Base-by-base conservation (phyloP, 352 stramenopile species). In the Pythium myriotylum region DNA sequence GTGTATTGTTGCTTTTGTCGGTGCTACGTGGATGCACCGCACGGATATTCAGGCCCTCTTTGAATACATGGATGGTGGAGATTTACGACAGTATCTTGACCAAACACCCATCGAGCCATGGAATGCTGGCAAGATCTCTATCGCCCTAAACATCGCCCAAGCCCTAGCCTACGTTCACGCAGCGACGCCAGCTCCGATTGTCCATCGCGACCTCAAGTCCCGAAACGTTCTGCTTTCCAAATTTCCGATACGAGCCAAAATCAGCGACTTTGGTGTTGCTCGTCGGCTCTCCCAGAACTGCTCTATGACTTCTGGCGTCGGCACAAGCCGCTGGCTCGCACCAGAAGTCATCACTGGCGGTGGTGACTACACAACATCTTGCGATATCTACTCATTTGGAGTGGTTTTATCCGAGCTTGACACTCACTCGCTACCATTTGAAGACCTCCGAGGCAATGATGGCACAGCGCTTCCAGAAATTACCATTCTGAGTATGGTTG, bases 191-290 rank as follows among this genome's bases (percentile, higher is more conserved):
- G 65, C 62, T 42, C 47, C 47, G 3, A 22, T 72, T 14, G 46
- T 72, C 13, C 70, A 78, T 46, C 70, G 70, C 13, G 70, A 78
- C 52, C 59, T 78, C 54, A 77, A 76, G 60, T 76, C 71, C 13
- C 72, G 73, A 40, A 79, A 79, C 45, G 58, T 75, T 24, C 41
- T 79, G 54, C 35, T 79, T 14, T 65, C 47, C 50, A 52, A 50
- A 12, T 33, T 14, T 33, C 4, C 57, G 9, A 8, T 68, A 12
- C 24, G 45, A 43, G 66, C 49, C 49, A 73, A 70, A 32, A 48
- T 73, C 22, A 70, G 59, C 39, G 66, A 73, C 56, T 73, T 43
- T 14, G 37, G 37, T 14, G 37, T 43, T 3, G 37, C 37, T 6
- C 37, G 37, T 20, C 37, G 13, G 13, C 37, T 43, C 5, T 43